Evolutionary conservation across 305 asterid species (phyloP).

Genomic region (Fraxinus baroniana): DNA sequence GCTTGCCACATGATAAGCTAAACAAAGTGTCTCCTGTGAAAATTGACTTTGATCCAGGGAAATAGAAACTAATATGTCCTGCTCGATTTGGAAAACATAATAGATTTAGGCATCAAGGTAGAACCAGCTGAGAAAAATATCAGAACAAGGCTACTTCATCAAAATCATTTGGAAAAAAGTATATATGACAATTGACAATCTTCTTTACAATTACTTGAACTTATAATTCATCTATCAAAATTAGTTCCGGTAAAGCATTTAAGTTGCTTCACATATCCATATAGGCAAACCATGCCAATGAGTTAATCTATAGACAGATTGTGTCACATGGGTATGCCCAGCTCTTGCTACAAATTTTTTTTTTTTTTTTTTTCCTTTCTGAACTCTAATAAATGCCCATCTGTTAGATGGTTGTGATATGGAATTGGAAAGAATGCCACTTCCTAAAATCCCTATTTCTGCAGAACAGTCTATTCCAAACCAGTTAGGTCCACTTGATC

Average conservation of each 20-base stretch:
- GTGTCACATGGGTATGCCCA: neutral
- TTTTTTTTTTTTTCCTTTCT: neutral
- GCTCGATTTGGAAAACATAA: constrained; percentile 12
- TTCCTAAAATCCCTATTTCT: neutral
- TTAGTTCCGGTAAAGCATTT: too few relatives aligned
- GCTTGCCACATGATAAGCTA: constrained; percentile 96
- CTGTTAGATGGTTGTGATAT: neutral
- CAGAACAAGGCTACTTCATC: neutral
- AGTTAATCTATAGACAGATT: neutral
- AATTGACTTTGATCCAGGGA: constrained; percentile 78
- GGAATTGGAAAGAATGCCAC: neutral
- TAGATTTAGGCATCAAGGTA: neutral
- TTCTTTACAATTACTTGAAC: too few relatives aligned
- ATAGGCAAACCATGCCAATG: neutral
- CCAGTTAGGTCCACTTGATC: neutral
- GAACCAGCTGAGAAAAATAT: neutral
- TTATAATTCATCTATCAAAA: too few relatives aligned
- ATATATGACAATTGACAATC: too few relatives aligned
- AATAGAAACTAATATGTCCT: constrained; percentile 90
- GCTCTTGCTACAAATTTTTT: neutral
- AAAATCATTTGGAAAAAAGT: neutral
- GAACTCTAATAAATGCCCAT: neutral
- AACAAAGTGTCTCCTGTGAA: constrained; percentile 93
- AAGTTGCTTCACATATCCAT: neutral
- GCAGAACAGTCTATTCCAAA: neutral